These are phyloP conservation scores for Lentinula aciculospora DNA, from an alignment of 768 basidiomycete genomes.

Conservation along the genomic window DNA sequence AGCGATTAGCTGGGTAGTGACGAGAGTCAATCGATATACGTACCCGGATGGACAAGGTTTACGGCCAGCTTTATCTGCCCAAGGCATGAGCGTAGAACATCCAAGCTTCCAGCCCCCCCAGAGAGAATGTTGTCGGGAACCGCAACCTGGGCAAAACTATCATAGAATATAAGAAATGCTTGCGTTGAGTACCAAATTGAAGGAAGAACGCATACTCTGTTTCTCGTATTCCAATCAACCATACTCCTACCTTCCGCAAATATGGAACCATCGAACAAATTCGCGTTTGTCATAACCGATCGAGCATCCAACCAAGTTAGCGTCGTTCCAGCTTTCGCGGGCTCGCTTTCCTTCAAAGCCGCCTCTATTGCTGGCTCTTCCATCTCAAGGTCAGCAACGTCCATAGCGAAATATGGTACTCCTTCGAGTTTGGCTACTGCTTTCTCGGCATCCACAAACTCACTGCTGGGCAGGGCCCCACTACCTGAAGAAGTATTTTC, in stretches of 20 bases:
- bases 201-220: constrained; percentile 48
- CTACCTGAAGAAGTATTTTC: constrained; percentile 41
- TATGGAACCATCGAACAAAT: constrained; percentile 62
- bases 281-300: constrained; percentile 47
- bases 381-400: constrained; percentile 50
- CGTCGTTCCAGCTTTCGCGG: constrained; percentile 28
- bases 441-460: constrained; percentile 51
- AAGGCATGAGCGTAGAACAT: constrained; percentile 72
- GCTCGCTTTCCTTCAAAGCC: constrained; percentile 32
- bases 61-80: constrained; percentile 57
- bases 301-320: constrained; percentile 67
- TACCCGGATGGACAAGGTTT: constrained; percentile 73
- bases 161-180: not conserved
- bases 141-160: constrained; percentile 89
- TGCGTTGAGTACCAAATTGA: not conserved
- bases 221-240: constrained; percentile 91
- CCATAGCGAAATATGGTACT: constrained; percentile 82
- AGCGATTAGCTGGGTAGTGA: not conserved
- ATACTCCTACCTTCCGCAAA: constrained; percentile 77
- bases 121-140: constrained; percentile 70
- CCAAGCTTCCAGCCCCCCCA: constrained; percentile 97
- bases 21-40: constrained; percentile 15
- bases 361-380: constrained; percentile 34
- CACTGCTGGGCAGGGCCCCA: constrained; percentile 57
- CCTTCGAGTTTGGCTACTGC: constrained; percentile 64